Evolutionary conservation across 495 filamentous ascomycete species (phyloP), one percentile per base, ranked within the genome.

Genomic region (Penicillium coprophilum): DNA sequence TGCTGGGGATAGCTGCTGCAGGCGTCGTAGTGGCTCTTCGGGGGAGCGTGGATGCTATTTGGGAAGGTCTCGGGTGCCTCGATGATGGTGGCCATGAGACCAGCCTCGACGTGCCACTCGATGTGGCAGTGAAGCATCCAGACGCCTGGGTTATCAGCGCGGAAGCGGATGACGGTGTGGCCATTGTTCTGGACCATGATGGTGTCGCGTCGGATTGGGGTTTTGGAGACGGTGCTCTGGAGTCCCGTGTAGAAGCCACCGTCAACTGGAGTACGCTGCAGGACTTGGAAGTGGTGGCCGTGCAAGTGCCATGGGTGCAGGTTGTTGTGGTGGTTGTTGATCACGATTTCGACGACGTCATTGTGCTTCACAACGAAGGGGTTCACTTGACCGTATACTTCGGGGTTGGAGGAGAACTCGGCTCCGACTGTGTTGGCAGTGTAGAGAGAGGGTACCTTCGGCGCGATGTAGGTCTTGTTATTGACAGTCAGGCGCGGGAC

Each of bases 121-220:
- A 90, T 79, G 69, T 91, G 88, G 72, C 90, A 92, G 67, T 94
- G 90, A 68, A 92, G 88, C 21, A 92, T 70, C 81, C 85, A 92
- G 34, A 91, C 80, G 50, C 87, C 91, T 17, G 90, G 70, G 65
- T 96, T 95, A 52, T 87, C 80, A 1, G 85, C 84, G 24, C 79
- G 74, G 74, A 90, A 91, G 0, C 87, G 70, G 3, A 90, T 52
- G 13, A 89, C 86, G 8, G 86, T 71, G 53, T 86, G 76, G 0
- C 82, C 82, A 15, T 77, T 68, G 0, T 82, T 83, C 28, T 76
- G 67, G 4, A 87, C 61, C 53, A 83, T 75, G 8, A 87, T 66
- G 0, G 83, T 86, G 51, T 89, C 86, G 28, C 86, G 67, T 12
- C 77, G 71, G 31, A 69, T 32, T 0, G 66, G 63, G 13, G 66